A percentile compares a stretch with the other conserved stretches of the same genome.
These are phyloP conservation scores for Verticillium nubilum DNA, from an alignment of 2,329 filamentous ascomycete genomes.

Conservation along the genomic window DNA sequence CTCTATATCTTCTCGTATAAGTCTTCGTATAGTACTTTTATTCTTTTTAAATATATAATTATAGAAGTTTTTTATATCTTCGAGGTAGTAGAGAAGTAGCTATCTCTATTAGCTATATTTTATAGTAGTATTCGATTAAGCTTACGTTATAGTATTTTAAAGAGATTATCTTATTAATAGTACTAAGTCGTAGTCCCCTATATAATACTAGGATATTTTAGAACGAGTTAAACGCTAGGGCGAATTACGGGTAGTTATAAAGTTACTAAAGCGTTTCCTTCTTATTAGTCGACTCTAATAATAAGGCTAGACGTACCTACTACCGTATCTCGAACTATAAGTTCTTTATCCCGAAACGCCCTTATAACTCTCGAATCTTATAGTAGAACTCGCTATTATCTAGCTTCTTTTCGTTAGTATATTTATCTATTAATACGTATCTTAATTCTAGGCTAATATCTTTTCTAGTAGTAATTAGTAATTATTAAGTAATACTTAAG, in stretches of 20 bases:
- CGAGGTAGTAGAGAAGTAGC: slow-evolving; percentile 24
- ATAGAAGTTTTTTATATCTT: slow-evolving; percentile 25
- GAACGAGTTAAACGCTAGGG: slow-evolving; percentile 23
- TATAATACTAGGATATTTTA: slow-evolving; percentile 23
- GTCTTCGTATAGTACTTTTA: slow-evolving; percentile 17
- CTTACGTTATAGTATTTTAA: slow-evolving; percentile 20
- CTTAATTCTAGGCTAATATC: slow-evolving; percentile 8
- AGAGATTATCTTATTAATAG: slow-evolving; percentile 9
- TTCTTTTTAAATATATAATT: slow-evolving; percentile 20
- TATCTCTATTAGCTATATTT: slow-evolving; percentile 11
- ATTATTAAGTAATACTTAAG: no score
- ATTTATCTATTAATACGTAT: slow-evolving; percentile 9
- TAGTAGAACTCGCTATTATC: slow-evolving; percentile 12
- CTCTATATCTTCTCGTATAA: slow-evolving; percentile 23
- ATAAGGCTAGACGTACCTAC: slow-evolving; percentile 18
- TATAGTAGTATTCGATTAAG: slow-evolving; percentile 10
- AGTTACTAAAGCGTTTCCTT: slow-evolving; percentile 18
- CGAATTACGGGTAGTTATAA: slow-evolving; percentile 16
- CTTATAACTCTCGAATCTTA: slow-evolving; percentile 16
- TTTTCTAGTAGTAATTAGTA: background rate
- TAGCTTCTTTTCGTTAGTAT: slow-evolving; percentile 9
- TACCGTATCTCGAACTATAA: slow-evolving; percentile 15
- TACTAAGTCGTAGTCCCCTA: slow-evolving; percentile 22
- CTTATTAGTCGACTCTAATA: slow-evolving; percentile 14
- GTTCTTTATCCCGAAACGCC: slow-evolving; percentile 8